These are phyloP conservation scores for Silene uniflora DNA, from an alignment of 148 eudicot species.

Conservation along the genomic window DNA sequence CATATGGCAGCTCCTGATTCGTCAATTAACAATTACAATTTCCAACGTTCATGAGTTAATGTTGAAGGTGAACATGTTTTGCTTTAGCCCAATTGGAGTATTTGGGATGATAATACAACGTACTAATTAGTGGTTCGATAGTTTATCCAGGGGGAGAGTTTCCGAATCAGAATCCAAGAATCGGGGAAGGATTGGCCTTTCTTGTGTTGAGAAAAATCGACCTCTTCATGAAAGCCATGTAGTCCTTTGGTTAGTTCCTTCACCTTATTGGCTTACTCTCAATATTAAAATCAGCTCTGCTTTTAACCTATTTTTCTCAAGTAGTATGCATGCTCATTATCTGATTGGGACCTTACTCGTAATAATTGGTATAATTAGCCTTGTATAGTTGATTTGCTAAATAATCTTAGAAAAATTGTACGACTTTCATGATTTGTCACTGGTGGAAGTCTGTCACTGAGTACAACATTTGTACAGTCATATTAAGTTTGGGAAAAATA, in stretches of 20 bases:
- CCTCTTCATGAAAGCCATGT: constrained; percentile 74
- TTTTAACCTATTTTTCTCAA: background rate
- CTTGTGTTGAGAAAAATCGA: constrained; percentile 86
- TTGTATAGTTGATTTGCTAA: background rate
- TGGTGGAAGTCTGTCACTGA: too few species aligned
- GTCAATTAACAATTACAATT: too few species aligned
- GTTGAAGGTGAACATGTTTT: too few species aligned
- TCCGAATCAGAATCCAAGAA: constrained; percentile 92
- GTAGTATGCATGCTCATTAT: constrained; percentile 1
- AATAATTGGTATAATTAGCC: too few species aligned
- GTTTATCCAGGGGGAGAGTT: constrained; percentile 96
- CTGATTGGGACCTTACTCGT: background rate
- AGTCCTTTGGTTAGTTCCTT: constrained; percentile 72
- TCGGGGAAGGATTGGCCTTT: constrained; percentile 86
- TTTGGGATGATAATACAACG: too few species aligned
- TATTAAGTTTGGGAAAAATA: background rate
- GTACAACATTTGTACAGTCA: background rate
- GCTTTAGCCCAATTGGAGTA: too few species aligned
- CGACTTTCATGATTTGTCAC: background rate
- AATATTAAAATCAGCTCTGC: background rate
- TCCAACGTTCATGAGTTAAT: too few species aligned
- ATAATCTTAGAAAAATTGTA: background rate
- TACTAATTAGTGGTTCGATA: too few species aligned
- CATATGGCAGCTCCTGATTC: too few species aligned
- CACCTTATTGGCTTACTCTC: background rate